Evolutionary conservation across 192 early-diverging fungal genomes (phyloP), one percentile per base, ranked within the genome.

Genomic region (Linnemannia schmuckeri): DNA sequence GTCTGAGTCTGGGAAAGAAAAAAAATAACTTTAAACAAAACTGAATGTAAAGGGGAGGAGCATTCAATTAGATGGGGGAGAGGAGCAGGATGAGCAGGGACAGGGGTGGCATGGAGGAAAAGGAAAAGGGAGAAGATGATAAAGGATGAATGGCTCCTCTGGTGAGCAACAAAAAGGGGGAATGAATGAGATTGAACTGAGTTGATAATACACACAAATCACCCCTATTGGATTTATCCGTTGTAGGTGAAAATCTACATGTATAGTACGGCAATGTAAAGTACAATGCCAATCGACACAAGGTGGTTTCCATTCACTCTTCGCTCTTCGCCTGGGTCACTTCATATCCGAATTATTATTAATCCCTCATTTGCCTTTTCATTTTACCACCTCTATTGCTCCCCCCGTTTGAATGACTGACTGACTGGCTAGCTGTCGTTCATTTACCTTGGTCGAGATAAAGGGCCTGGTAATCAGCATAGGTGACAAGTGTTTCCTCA

Each of bases 391-490:
- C 27, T n/a, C 30, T 68, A 3, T 66, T 66, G 20, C 9, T 66
- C 24, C 8, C 24, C n/a, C n/a, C 27, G 33, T 0, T 66, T 30
- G 8, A 66, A 1, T 71, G 33, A 42, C 22, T 18, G 22, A 47
- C 27, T n/a, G 40, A 12, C 24, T 49, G 20, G 12, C 44, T 15
- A 10, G 44, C 13, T 52, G 49, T 52, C 49, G 49, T 22, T 52
- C 49, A 3, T n/a, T 78, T 81, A 87, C 85, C 85, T 87, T 87
- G 85, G 10, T 87, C 79, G 20, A 87, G 85, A 66, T 81, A 87
- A 37, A 87, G 80, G 52, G 72, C 46, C 17, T 87, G 85, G 47
- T 87, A 87, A 73, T 87, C 85, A 13, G 55, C 70, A 42, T 87
- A 81, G 10, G 79, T 87, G 72, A 87, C 85, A 0, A 87, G 79